Percentiles rank a stretch among this genome's conserved stretches.
Conservation (phyloP, 169 alveolate species). For the Babesia gibsoni region DNA sequence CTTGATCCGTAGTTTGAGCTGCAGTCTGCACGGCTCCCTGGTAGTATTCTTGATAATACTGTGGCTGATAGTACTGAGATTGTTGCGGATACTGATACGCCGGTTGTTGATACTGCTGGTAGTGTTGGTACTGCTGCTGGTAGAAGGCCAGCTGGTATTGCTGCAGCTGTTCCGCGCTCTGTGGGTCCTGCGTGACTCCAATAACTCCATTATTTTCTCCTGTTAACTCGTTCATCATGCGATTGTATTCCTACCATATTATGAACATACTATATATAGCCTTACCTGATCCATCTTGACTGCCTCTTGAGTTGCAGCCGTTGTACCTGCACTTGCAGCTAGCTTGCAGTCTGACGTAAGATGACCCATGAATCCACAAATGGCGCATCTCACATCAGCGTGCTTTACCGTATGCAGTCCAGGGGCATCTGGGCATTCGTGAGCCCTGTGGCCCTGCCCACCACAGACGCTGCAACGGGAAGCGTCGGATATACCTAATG, state of each 20-base stretch:
- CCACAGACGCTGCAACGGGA: slow-evolving; percentile 80
- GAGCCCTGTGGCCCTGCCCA: slow-evolving; percentile 77
- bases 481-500: slow-evolving; percentile 68
- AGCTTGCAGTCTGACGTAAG: slow-evolving; percentile 86
- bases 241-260: slow-evolving; percentile 35
- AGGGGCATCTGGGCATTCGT: slow-evolving; percentile 79
- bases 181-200: not conserved
- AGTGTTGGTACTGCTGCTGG: slow-evolving; percentile 64
- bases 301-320: slow-evolving; percentile 34
- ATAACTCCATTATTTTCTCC: not conserved
- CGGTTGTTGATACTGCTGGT: slow-evolving; percentile 49
- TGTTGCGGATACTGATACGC: slow-evolving; percentile 10
- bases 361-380: slow-evolving; percentile 91
- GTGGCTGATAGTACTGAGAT: slow-evolving; percentile 29
- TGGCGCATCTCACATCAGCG: slow-evolving; percentile 72
- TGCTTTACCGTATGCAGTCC: slow-evolving; percentile 31
- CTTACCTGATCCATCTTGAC: slow-evolving; percentile 32
- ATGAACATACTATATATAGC: not conserved
- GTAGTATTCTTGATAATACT: slow-evolving; percentile 60
- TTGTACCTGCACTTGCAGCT: slow-evolving; percentile 50
- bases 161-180: slow-evolving; percentile 36
- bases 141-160: slow-evolving; percentile 65
- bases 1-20: not conserved
- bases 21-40: slow-evolving; percentile 11
- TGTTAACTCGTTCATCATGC: slow-evolving; percentile 50